Base-by-base conservation (phyloP, 2,329 filamentous ascomycete species). In the Laburnicola sp. region DNA sequence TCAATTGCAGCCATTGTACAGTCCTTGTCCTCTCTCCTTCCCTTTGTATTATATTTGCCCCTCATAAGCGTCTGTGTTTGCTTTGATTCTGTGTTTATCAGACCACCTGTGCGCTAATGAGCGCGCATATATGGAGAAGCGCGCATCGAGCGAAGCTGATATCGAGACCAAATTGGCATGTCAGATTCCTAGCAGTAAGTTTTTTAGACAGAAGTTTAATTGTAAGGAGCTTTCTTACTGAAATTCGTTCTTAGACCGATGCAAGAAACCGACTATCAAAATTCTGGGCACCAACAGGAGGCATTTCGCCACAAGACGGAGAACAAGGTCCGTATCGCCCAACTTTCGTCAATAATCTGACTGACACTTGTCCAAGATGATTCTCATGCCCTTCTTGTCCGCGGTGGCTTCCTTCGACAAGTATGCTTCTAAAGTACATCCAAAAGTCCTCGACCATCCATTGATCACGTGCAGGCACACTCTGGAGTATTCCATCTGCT, bases 401-500 rank as follows among this genome's bases (percentile, higher is more conserved):
- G 75, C 34, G 75, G 71, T 28, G 78, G 78, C 36, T 79, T 76
- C 53, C 57, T 80, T 6, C 74, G 78, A 37, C 74, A 75, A 59
- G 70, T 74, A 66, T 11, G 27, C 2, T 11, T 22, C 26, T 44
- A 10, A 6, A 16, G n/a, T 26, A 21, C 11, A 16, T 43, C 23
- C 38, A 21, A 16, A 16, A 16, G 16, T n/a, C 16, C 10, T 8
- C 54, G 26, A 16, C 34, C 27, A 22, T 22, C 16, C 34, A 25
- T 58, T 66, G 28, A 70, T 63, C 59, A 65, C 53, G 51, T 64
- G 51, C 63, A 91, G 85, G 86, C 91, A 21, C 88, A 96, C 68
- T 85, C 92, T 6, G 94, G 94, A 26, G 85, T 97, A 31, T 99
- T 97, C 64, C 94, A 99, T 66, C 81, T 96, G 67, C 80, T 99